Evolutionary conservation across 2,329 filamentous ascomycete species (phyloP).

Genomic region (Ascochyta pisi): DNA sequence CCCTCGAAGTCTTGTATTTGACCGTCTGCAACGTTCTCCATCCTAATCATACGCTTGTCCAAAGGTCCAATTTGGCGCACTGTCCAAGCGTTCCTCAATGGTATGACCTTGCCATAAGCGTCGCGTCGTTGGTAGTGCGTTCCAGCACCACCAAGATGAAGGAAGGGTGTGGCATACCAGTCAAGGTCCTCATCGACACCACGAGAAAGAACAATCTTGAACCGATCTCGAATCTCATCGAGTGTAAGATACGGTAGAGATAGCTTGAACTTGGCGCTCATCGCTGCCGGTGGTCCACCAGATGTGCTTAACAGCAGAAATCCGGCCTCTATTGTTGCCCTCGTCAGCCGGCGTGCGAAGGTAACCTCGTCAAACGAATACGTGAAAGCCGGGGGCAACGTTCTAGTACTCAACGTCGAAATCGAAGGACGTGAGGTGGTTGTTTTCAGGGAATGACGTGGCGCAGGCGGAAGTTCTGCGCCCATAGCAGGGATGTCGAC

Average conservation of each 20-base stretch:
- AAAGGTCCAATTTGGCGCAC: constrained; percentile 44
- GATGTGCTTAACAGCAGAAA: constrained; percentile 64
- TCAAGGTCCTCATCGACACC: constrained; percentile 60
- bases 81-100: constrained; percentile 40
- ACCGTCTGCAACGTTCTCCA: constrained; percentile 24
- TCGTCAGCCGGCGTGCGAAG: constrained; percentile 75
- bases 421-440: constrained; percentile 27
- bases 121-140: constrained; percentile 64
- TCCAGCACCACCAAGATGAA: constrained; percentile 71
- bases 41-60: constrained; percentile 33
- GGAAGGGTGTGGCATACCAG: constrained; percentile 66
- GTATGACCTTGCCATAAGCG: constrained; percentile 46
- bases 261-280: constrained; percentile 70
- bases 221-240: constrained; percentile 49
- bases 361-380: constrained; percentile 69
- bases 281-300: constrained; percentile 31
- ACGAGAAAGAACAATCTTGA: constrained; percentile 50
- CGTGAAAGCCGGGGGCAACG: constrained; percentile 54
- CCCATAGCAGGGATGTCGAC: constrained; percentile 35
- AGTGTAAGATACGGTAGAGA: constrained; percentile 64
- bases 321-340: constrained; percentile 68
- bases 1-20: constrained; percentile 32
- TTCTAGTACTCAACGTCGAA: constrained; percentile 23
- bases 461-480: constrained; percentile 9
- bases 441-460: background rate